Evolutionary conservation across 305 asterid genomes (phyloP), one percentile per base, ranked within the genome.

Genomic region (Solanum hybrid): DNA sequence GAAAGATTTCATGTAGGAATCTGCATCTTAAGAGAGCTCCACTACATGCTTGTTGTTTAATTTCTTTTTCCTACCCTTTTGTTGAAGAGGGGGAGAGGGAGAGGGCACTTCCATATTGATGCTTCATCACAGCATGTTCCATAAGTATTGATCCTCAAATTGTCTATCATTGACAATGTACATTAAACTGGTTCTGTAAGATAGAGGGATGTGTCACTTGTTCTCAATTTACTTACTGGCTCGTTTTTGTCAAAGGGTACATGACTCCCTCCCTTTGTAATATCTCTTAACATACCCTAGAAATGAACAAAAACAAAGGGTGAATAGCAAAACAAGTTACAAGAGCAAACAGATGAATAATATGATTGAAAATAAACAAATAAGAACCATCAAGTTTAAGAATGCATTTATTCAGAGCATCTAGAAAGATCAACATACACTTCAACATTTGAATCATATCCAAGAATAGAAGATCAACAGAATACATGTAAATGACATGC

Each of bases 241-340:
- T 91, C 91, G 35, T 88, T 91, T 77, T 90, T 92, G 77, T 93
- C 93, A 36, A 78, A 80, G 77, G 42, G 86, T 71, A 86, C 19
- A 56, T 66, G 90, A 64, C 88, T 77, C 81, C 91, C 91, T 87
- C 91, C 95, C 87, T 93, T 93, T 2, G 91, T 64, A 38, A 91
- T 93, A 90, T 91, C 93, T 89, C 94, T 89, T 56, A 94, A 86
- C 86, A 92, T 91, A 37, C 94, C 93, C 93, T 91, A 86, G 85
- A 89, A 75, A 88, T 37, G 75, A 31, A 88, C 64, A 27, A 86
- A 36, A 26, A 87, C 14, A 37, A 88, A 45, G 69, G 84, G 81
- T 60, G 42, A 89, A 75, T 31, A 22, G 38, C 17, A 64, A 78
- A 69, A 38, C 56, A 90, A 78, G 75, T 45, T 14, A 38, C 31